phyloP scores from a whole-genome alignment of 768 basidiomycete species.

The Suillus ampliporus region DNA sequence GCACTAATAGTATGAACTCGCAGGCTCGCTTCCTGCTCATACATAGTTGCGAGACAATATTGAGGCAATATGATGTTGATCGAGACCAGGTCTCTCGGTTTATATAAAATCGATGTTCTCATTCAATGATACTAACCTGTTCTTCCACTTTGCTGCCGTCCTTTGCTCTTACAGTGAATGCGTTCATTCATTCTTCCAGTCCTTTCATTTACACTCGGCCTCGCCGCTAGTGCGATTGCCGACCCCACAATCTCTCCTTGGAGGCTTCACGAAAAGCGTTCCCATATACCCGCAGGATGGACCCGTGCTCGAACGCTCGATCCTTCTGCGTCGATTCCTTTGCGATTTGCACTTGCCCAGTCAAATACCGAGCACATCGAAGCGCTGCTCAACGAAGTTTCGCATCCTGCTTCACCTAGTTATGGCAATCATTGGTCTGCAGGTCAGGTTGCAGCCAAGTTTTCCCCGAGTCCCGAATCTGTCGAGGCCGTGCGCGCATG shows the following conservation, averaged over 20 bases:
- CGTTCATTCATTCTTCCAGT: conserved; percentile 17
- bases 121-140: neutral
- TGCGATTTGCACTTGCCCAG: conserved; percentile 53
- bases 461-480: conserved; percentile 46
- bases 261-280: conserved; percentile 47
- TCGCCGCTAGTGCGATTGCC: conserved; percentile 11
- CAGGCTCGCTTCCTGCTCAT: no score
- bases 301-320: conserved; percentile 33
- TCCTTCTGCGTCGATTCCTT: conserved; percentile 41
- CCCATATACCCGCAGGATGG: conserved; percentile 47
- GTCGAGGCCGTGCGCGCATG: conserved; percentile 45
- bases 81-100: no score
- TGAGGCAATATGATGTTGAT: no score
- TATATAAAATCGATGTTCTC: no score
- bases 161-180: conserved; percentile 17
- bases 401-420: conserved; percentile 48
- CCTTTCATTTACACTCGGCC: conserved; percentile 5
- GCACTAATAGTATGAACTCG: no score
- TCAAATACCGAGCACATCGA: conserved; percentile 47
- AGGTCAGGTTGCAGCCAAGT: conserved; percentile 43
- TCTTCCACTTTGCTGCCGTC: neutral
- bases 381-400: conserved; percentile 46
- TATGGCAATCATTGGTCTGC: conserved; percentile 56
- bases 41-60: no score
- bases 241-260: conserved; percentile 43